Percentiles rank a stretch among this genome's conserved stretches.
Conservation (phyloP, 164 flowering plant genomes). For the Tinospora cordifolia region DNA sequence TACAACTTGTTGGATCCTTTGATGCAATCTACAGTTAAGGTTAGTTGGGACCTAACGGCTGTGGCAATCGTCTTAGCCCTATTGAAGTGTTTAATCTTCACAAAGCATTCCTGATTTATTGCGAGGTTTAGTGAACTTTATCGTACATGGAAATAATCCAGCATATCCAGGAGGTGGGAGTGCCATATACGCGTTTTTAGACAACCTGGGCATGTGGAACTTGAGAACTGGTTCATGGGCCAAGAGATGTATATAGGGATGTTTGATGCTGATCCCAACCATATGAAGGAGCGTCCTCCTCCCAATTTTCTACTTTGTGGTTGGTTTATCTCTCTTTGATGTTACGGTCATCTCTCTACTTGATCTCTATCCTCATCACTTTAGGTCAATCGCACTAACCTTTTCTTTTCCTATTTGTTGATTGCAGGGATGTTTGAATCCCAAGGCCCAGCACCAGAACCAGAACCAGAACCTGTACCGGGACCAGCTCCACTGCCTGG, state of each 20-base stretch:
- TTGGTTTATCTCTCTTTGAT: neutral
- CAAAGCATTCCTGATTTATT: no score
- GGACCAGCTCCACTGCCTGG: constrained; percentile 1
- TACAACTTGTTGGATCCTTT: constrained; percentile 52
- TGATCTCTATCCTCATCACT: neutral
- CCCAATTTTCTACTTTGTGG: constrained; percentile 41
- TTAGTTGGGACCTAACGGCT: no score
- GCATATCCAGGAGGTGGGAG: constrained; percentile 55
- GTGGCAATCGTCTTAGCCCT: no score
- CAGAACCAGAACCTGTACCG: constrained; percentile 1
- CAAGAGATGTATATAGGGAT: constrained; percentile 48
- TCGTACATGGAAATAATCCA: constrained; percentile 8
- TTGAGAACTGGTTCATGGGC: constrained; percentile 41
- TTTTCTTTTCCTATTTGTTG: neutral
- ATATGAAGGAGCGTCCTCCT: constrained; percentile 41
- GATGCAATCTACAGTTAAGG: constrained; percentile 47
- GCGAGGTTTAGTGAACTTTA: neutral
- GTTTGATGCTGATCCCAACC: constrained; percentile 35
- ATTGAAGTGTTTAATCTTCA: no score
- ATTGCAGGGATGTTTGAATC: constrained; percentile 12
- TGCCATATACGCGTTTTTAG: constrained; percentile 40
- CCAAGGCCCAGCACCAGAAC: neutral
- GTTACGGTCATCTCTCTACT: neutral
- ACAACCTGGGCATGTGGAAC: constrained; percentile 67
- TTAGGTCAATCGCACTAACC: no score